phyloP scores from a whole-genome alignment of 176 grass and related monocot species.

The Raddia guianensis region DNA sequence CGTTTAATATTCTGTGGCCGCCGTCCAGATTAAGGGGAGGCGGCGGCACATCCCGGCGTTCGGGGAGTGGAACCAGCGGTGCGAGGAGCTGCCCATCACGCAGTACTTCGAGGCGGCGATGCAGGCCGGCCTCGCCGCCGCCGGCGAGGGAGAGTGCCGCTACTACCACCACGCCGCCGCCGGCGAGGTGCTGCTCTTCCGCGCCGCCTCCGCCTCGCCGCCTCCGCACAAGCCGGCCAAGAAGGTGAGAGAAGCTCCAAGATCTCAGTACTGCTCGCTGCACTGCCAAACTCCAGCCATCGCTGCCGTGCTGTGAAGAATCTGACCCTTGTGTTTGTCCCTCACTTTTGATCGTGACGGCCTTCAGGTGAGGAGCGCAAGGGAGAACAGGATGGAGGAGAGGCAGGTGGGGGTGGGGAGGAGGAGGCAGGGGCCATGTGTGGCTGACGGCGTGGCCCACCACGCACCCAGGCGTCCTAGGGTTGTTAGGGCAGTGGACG shows the following conservation, averaged over 20 bases:
- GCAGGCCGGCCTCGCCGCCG: constrained; percentile 38
- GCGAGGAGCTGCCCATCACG: constrained; percentile 49
- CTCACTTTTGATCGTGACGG: not conserved
- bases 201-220: constrained; percentile 12
- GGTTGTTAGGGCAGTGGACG: constrained; percentile 54
- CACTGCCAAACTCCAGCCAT: not conserved
- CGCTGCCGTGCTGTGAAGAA: not conserved
- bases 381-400: constrained; percentile 12
- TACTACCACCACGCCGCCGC: not conserved
- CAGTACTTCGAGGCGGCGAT: constrained; percentile 48
- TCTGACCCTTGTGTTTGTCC: constrained; percentile 14
- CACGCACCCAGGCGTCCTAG: constrained; percentile 2
- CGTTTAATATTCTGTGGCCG: too few species aligned
- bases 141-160: not conserved
- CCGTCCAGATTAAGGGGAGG: constrained; percentile 26
- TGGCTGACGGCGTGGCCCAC: constrained; percentile 5
- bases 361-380: constrained; percentile 39
- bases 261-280: not conserved
- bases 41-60: constrained; percentile 49
- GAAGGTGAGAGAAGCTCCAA: constrained; percentile 16
- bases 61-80: constrained; percentile 61
- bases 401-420: not conserved
- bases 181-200: constrained; percentile 27
- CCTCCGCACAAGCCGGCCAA: constrained; percentile 34
- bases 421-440: constrained; percentile 16